Evolutionary conservation across 108 stramenopile species (phyloP), one percentile per base, ranked within the genome.

Genomic region (Epithemia pelagica): DNA sequence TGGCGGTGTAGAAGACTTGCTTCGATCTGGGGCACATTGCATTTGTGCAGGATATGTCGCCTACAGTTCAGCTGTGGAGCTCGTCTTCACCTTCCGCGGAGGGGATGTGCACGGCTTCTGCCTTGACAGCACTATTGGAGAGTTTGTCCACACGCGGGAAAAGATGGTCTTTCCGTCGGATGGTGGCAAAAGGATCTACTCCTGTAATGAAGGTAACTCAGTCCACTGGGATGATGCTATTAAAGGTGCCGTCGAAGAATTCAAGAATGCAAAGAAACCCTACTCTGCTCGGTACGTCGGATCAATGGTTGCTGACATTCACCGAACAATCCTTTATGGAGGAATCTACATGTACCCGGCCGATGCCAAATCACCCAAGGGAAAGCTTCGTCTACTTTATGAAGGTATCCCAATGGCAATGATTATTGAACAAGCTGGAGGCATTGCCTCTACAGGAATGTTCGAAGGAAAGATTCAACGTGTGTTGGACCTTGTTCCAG

Each of bases 381-480:
- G 96, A 69, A 95, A 96, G 85, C 86, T 96, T 67, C 94, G 97
- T 66, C 86, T 97, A 65, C 90, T 99, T 15, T 99, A 99, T 75
- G 99, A 98, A 82, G 97, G 96, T 62, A 96, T 98, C 81, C 99
- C 99, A 32, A 99, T 99, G 99, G 96, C 99, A 24, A 82, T 96
- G 70, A 95, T 98, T 71, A 94, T 98, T 46, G 97, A 99, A 74
- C 87, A 97, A 74, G 96, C 96, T 64, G 97, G 97, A 60, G 99
- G 99, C 32, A 86, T 89, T 61, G 96, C 97, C 28, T 95, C 95
- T 28, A 95, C 97, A 28, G 99, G 97, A 60, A 78, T 92, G 74
- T 97, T 98, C 66, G 71, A 96, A 57, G 95, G 89, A 1, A 90
- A 90, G 62, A 85, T 96, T 62, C 84, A 79, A 62, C 80, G 92